These are phyloP conservation scores for Apodospora peruviana DNA, from an alignment of 495 filamentous ascomycete genomes.

Conservation along the genomic window DNA sequence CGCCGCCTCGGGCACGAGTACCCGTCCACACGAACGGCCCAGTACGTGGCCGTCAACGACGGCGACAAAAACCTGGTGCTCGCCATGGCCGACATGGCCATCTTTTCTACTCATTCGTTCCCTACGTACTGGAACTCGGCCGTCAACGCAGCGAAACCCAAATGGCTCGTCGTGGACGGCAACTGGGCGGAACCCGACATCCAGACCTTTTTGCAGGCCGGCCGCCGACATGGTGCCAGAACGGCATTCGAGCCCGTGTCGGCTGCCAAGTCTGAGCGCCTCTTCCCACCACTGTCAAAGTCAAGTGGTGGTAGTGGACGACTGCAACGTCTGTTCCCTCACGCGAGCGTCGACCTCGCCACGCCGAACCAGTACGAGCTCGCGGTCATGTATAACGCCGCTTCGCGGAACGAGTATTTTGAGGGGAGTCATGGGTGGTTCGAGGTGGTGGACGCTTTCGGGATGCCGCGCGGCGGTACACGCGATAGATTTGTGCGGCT, in stretches of 20 bases:
- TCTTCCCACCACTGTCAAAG: conserved; percentile 56
- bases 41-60: conserved; percentile 90
- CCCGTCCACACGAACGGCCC: conserved; percentile 62
- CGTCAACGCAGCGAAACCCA: conserved; percentile 50
- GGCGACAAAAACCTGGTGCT: conserved; percentile 70
- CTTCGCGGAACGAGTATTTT: conserved; percentile 58
- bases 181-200: conserved; percentile 69
- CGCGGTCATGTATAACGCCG: conserved; percentile 63
- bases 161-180: conserved; percentile 74
- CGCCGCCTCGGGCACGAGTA: conserved; percentile 44
- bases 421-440: conserved; percentile 66
- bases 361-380: conserved; percentile 84
- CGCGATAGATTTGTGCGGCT: conserved; percentile 58
- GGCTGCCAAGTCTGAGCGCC: conserved; percentile 60
- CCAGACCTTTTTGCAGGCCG: conserved; percentile 56
- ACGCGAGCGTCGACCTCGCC: conserved; percentile 58
- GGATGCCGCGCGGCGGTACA: conserved; percentile 49
- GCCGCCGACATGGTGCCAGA: conserved; percentile 42
- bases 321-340: conserved; percentile 49
- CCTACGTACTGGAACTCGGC: conserved; percentile 54
- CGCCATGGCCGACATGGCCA: conserved; percentile 92
- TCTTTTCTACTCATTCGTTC: conserved; percentile 56
- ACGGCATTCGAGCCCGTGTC: conserved; percentile 94
- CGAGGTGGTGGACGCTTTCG: conserved; percentile 68
- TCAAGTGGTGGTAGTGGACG: too few relatives aligned